Evolutionary conservation across 371 early-diverging fungal genomes (phyloP).

Genomic region (Zychaea mexicana): DNA sequence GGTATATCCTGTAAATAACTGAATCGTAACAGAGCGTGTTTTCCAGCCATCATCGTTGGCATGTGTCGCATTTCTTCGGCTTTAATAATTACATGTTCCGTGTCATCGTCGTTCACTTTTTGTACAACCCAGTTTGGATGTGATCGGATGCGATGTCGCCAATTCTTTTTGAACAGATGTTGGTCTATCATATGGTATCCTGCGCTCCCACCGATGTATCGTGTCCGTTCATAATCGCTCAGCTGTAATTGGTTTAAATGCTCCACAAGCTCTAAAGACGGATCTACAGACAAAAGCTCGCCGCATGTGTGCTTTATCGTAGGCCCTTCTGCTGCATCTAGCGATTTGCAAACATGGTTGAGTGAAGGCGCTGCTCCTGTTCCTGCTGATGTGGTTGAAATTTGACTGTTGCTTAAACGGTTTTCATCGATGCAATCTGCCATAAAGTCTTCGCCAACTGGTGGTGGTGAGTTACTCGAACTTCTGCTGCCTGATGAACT

Average conservation of each 20-base stretch:
- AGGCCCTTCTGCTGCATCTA: background rate
- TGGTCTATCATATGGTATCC: slow-evolving; percentile 33
- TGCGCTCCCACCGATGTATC: slow-evolving; percentile 40
- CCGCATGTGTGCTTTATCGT: background rate
- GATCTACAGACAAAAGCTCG: background rate
- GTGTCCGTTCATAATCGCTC: slow-evolving; percentile 40
- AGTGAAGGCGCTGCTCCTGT: no score
- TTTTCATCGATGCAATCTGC: background rate
- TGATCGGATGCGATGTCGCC: background rate
- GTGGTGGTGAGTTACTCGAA: background rate
- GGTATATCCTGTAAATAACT: slow-evolving; percentile 28
- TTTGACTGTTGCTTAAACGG: no score
- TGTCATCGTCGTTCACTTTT: slow-evolving; percentile 39
- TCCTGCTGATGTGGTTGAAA: no score
- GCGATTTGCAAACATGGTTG: no score
- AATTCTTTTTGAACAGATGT: background rate
- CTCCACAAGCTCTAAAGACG: background rate
- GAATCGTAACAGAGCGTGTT: slow-evolving; percentile 12
- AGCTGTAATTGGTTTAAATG: slow-evolving; percentile 20
- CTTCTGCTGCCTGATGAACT: background rate
- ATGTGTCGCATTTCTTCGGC: slow-evolving; percentile 18
- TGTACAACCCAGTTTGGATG: slow-evolving; percentile 26
- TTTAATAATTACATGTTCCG: slow-evolving; percentile 44
- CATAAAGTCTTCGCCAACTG: background rate
- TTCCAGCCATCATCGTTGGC: background rate